Evolutionary conservation across 352 stramenopile species (phyloP), one percentile per base, ranked within the genome.

Genomic region (Chrysophaeum taylorii): DNA sequence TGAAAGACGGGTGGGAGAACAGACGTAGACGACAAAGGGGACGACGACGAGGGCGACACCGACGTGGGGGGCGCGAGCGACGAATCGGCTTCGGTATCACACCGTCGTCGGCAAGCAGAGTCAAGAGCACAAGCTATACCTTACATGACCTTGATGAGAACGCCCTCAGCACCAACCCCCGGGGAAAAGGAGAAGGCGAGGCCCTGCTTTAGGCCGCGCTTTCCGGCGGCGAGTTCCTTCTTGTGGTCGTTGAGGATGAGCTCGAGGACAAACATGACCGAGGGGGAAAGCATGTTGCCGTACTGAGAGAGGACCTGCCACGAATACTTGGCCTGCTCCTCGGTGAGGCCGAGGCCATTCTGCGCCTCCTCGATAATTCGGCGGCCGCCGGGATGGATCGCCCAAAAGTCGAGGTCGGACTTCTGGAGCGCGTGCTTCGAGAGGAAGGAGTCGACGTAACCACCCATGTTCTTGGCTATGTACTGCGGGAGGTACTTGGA

Each of bases 381-480:
- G 25, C 75, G 69, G 23, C 75, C 75, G 42, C 75, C 75, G 35
- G 75, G 75, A 69, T 80, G 75, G 12, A 80, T 75, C 38, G 70
- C 73, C 75, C 75, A 80, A 60, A 80, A 80, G 75, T 80, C 75
- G 35, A 78, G 60, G 64, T 79, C 75, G 29, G 61, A 61, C 52
- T 73, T 68, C 35, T 38, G 50, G 29, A 78, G 52, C 16, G 39
- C 66, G 60, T 80, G 61, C 69, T 76, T 78, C 38, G 57, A 57
- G 4, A 80, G 70, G 48, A 78, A 76, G 1, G 35, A 52, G 60
- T 80, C 75, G 16, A 74, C 73, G 52, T 73, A 80, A 33, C 75
- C 75, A 18, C 63, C 72, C 64, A 80, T 80, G 72, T 80, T 78
- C 75, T 80, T 80, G 39, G 75, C 71, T 42, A 80, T 80, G 72